These are phyloP conservation scores for Phytophthora cryptogea DNA, from an alignment of 352 stramenopile genomes.

Conservation along the genomic window DNA sequence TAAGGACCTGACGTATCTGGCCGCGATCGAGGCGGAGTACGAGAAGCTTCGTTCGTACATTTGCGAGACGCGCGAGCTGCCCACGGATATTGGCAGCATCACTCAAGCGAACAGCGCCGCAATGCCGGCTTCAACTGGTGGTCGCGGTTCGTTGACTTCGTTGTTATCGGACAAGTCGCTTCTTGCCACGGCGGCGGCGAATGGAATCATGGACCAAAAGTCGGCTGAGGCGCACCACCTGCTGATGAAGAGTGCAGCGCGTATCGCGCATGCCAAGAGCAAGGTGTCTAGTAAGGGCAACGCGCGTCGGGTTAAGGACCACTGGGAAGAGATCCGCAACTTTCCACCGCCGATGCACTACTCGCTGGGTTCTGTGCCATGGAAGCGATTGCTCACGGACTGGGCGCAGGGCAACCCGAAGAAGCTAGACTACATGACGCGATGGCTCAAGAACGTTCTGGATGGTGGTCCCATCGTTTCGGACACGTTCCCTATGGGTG, in stretches of 20 bases:
- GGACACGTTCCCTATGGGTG: slow-evolving; percentile 87
- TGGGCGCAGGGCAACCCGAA: slow-evolving; percentile 90
- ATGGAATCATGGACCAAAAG: slow-evolving; percentile 57
- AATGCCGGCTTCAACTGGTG: slow-evolving; percentile 11
- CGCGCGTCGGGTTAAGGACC: slow-evolving; percentile 82
- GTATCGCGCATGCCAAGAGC: slow-evolving; percentile 65
- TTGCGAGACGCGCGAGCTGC: slow-evolving; percentile 77
- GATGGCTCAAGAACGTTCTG: slow-evolving; percentile 89
- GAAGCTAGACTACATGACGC: slow-evolving; percentile 91
- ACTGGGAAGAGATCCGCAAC: slow-evolving; percentile 90
- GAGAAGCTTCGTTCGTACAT: slow-evolving; percentile 83
- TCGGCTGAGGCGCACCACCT: slow-evolving; percentile 65
- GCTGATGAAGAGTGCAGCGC: slow-evolving; percentile 70
- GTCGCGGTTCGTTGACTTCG: slow-evolving; percentile 36
- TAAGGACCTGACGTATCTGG: slow-evolving; percentile 85
- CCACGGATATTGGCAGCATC: slow-evolving; percentile 65
- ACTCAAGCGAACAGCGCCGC: slow-evolving; percentile 18
- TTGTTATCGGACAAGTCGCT: slow-evolving; percentile 49
- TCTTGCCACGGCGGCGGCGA: slow-evolving; percentile 36
- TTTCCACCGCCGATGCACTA: slow-evolving; percentile 85
- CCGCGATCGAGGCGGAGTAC: slow-evolving; percentile 81
- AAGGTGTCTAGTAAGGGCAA: slow-evolving; percentile 80
- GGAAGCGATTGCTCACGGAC: slow-evolving; percentile 86
- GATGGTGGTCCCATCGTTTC: slow-evolving; percentile 84
- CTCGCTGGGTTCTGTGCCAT: slow-evolving; percentile 79